Conservation (phyloP, 441 rosid genomes). For the Euphorbia corollata region DNA sequence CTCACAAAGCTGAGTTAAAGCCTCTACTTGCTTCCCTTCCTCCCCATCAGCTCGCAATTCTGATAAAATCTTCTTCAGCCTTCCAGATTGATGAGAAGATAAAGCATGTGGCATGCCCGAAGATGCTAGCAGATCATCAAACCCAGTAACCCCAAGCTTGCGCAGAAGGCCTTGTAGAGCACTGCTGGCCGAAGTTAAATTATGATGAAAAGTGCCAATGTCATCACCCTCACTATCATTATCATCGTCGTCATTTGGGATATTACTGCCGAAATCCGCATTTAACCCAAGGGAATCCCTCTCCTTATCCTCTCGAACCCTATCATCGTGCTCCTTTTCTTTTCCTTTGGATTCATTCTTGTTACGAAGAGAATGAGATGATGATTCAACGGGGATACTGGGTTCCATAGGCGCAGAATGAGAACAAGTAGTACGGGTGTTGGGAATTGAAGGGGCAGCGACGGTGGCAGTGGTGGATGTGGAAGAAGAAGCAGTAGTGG, state of each 20-base stretch:
- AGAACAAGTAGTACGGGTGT: constrained; percentile 23
- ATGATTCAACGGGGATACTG: constrained; percentile 36
- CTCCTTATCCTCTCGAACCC: constrained; percentile 39
- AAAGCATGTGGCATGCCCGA: constrained; percentile 70
- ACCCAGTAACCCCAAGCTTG: constrained; percentile 82
- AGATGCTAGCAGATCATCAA: constrained; percentile 85
- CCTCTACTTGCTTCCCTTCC: constrained; percentile 98
- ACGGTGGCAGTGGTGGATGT: constrained; percentile 25
- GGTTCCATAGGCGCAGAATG: constrained; percentile 56
- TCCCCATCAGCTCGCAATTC: constrained; percentile 91
- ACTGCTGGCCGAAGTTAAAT: constrained; percentile 86
- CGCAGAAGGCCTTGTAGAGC: constrained; percentile 88
- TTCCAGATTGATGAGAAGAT: constrained; percentile 70
- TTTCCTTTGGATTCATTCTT: constrained; percentile 63
- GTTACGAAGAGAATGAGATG: constrained; percentile 37
- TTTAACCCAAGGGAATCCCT: constrained; percentile 46
- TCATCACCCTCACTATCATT: constrained; percentile 74
- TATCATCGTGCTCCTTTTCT: constrained; percentile 80
- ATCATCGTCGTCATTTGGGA: constrained; percentile 64
- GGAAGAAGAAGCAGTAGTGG: constrained; percentile 29
- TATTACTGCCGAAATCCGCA: constrained; percentile 38
- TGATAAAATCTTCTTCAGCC: constrained; percentile 82
- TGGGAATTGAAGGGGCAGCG: constrained; percentile 19
- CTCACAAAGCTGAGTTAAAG: constrained; percentile 90
- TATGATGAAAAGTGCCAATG: constrained; percentile 65